phyloP scores from a whole-genome alignment of 2,329 filamentous ascomycete genomes.

The Rosellinia necatrix region DNA sequence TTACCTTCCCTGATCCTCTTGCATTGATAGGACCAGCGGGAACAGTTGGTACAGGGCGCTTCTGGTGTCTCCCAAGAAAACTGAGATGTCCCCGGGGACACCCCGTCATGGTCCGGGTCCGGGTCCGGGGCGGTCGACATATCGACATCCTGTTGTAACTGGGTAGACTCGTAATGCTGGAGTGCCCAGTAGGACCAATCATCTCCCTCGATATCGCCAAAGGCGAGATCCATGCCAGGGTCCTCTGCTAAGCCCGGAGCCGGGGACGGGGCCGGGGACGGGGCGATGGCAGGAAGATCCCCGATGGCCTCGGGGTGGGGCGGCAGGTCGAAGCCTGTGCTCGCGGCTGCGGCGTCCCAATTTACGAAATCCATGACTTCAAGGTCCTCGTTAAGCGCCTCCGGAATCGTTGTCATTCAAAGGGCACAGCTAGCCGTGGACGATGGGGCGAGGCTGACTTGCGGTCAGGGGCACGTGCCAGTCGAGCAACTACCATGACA shows the following conservation, averaged over 20 bases:
- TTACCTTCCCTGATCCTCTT: slow-evolving; percentile 64
- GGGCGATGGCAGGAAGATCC: slow-evolving; percentile 35
- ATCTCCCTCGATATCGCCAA: slow-evolving; percentile 61
- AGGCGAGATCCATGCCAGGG: slow-evolving; percentile 55
- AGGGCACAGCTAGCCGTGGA: slow-evolving; percentile 18
- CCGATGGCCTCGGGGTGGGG: slow-evolving; percentile 44
- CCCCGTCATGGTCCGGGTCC: slow-evolving; percentile 36
- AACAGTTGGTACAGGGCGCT: slow-evolving; percentile 58
- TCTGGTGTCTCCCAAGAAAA: slow-evolving; percentile 51
- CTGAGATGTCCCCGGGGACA: slow-evolving; percentile 35
- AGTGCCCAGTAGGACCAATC: slow-evolving; percentile 64
- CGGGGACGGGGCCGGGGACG: slow-evolving; percentile 31
- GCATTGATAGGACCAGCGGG: slow-evolving; percentile 59
- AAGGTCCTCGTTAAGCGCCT: slow-evolving; percentile 43
- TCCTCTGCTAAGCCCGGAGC: slow-evolving; percentile 26
- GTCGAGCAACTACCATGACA: slow-evolving; percentile 10
- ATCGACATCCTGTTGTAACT: slow-evolving; percentile 44
- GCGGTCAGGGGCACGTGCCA: slow-evolving; percentile 10
- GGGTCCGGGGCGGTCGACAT: slow-evolving; percentile 38
- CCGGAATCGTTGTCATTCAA: slow-evolving; percentile 51
- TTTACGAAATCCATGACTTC: slow-evolving; percentile 65
- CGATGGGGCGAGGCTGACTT: neutral
- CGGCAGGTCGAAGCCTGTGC: slow-evolving; percentile 40
- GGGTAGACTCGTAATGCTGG: slow-evolving; percentile 58
- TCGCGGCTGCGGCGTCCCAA: slow-evolving; percentile 56